phyloP scores from a whole-genome alignment of 768 basidiomycete species.

The Bullera alba region DNA sequence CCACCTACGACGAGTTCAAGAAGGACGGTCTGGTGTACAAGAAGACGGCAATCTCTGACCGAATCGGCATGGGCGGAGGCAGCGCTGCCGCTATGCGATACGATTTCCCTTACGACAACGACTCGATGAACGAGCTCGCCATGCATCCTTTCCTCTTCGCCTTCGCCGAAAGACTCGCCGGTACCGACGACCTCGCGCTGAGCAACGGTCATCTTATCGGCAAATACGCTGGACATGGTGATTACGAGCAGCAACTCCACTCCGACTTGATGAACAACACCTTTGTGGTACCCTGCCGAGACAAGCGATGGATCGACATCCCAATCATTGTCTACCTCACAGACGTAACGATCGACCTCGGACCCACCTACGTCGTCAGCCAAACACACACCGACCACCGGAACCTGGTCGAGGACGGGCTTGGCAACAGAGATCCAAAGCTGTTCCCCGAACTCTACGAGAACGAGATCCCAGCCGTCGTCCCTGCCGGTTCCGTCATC shows the following conservation, averaged over 20 bases:
- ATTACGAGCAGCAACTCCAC: slow-evolving; percentile 7
- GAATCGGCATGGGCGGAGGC: not conserved
- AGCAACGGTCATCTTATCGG: slow-evolving; percentile 2
- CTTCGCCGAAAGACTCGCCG: slow-evolving; percentile 7
- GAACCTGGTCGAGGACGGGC: not conserved
- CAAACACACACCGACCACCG: slow-evolving; percentile 2
- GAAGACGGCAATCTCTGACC: not conserved
- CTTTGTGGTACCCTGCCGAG: slow-evolving; percentile 1
- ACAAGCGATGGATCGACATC: slow-evolving; percentile 2
- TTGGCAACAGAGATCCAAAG: not conserved
- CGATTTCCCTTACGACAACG: slow-evolving; percentile 7
- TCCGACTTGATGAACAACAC: slow-evolving; percentile 7
- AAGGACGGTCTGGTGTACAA: not conserved
- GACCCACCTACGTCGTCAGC: slow-evolving; percentile 1
- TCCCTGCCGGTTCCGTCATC: not conserved
- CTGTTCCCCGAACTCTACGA: slow-evolving; percentile 8
- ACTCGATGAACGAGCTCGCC: slow-evolving; percentile 4
- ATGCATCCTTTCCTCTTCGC: slow-evolving; percentile 7
- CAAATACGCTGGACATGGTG: slow-evolving; percentile 7
- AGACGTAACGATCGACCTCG: slow-evolving; percentile 5
- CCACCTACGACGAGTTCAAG: slow-evolving; percentile 3
- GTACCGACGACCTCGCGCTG: not conserved
- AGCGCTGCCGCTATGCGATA: slow-evolving; percentile 1
- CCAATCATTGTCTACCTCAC: slow-evolving; percentile 9
- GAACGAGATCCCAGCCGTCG: slow-evolving; percentile 1